phyloP scores from a whole-genome alignment of 192 early-diverging fungal genomes.

The Funneliformis mosseae region DNA sequence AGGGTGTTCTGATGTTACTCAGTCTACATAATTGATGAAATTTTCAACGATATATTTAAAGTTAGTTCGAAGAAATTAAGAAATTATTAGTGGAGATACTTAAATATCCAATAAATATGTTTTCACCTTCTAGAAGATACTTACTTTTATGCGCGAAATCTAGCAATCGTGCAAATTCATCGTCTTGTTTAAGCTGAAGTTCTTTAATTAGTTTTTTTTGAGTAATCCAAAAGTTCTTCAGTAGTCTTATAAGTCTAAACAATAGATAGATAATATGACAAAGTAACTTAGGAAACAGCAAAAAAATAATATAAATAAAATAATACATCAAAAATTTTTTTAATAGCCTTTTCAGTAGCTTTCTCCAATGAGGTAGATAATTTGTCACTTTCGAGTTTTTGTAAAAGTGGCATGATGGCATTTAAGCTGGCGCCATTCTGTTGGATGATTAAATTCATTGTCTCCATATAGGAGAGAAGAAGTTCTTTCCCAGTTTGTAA shows the following conservation, averaged over 20 bases:
- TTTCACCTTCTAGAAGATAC: too few relatives aligned
- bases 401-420: not conserved
- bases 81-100: too few relatives aligned
- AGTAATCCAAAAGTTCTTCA: not conserved
- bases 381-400: not conserved
- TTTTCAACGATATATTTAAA: too few relatives aligned
- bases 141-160: too few relatives aligned
- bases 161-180: not conserved
- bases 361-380: not conserved
- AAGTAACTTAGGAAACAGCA: not conserved
- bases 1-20: too few relatives aligned
- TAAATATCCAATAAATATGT: too few relatives aligned
- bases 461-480: not conserved
- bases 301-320: slow-evolving; percentile 4
- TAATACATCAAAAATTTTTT: not conserved
- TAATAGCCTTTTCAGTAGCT: not conserved
- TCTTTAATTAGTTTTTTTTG: not conserved
- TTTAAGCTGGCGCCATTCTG: not conserved
- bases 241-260: not conserved
- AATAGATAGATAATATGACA: too few relatives aligned
- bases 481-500: slow-evolving; percentile 20
- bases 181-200: slow-evolving; percentile 2
- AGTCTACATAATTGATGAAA: too few relatives aligned
- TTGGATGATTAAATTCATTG: not conserved
- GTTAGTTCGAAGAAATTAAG: too few relatives aligned